These are phyloP conservation scores for Tolypocladium paradoxum DNA, from an alignment of 2,329 filamentous ascomycete species.

Conservation along the genomic window DNA sequence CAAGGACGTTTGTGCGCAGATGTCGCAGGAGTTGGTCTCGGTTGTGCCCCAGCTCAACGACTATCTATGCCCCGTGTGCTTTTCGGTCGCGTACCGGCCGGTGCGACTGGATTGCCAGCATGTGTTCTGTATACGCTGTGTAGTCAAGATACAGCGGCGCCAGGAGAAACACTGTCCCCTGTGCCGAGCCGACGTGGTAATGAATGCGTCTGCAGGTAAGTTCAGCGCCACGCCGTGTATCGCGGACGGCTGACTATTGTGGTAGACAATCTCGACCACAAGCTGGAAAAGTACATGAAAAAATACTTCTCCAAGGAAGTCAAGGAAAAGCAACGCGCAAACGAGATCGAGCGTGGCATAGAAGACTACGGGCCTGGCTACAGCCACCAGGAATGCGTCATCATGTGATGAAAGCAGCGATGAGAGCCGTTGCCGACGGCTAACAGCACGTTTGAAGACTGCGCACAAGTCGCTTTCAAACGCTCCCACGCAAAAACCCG, in stretches of 20 bases:
- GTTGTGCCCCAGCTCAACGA: slow-evolving; percentile 76
- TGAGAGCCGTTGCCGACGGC: neutral
- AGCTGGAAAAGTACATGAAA: slow-evolving; percentile 58
- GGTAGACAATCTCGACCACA: slow-evolving; percentile 56
- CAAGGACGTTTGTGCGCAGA: slow-evolving; percentile 63
- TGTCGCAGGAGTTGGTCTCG: slow-evolving; percentile 60
- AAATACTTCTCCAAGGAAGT: slow-evolving; percentile 66
- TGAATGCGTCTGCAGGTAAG: slow-evolving; percentile 56
- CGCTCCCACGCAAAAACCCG: neutral
- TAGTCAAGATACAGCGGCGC: slow-evolving; percentile 67
- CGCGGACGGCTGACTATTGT: neutral
- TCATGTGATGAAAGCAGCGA: slow-evolving; percentile 38
- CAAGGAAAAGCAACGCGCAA: slow-evolving; percentile 56
- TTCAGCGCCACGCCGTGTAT: neutral
- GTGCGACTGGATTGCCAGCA: slow-evolving; percentile 67
- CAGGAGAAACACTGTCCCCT: slow-evolving; percentile 61
- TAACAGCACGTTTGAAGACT: neutral
- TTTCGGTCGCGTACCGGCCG: slow-evolving; percentile 68
- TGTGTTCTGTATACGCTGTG: slow-evolving; percentile 74
- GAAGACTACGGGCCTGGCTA: slow-evolving; percentile 62
- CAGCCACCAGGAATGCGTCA: slow-evolving; percentile 42
- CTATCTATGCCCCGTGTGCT: slow-evolving; percentile 73
- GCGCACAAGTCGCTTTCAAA: neutral
- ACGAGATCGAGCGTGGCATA: slow-evolving; percentile 64
- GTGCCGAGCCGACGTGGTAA: slow-evolving; percentile 61